Percentiles rank a stretch among this genome's conserved stretches.
Evolutionary conservation across 495 filamentous ascomycete genomes (phyloP).

Genomic region (Aspergillus sparsus): DNA sequence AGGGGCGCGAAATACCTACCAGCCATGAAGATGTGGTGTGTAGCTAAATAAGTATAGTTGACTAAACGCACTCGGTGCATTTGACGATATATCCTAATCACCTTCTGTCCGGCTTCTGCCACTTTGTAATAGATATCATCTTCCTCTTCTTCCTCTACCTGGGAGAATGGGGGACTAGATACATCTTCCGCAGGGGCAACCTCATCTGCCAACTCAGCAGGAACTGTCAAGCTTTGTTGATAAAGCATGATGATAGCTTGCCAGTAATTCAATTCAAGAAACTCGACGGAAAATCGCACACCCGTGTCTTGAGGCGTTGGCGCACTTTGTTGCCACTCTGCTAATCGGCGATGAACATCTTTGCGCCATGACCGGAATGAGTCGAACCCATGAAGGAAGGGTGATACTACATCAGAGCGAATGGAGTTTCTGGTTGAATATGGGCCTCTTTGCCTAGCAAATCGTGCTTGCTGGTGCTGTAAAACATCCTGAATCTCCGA

Average conservation of each 20-base stretch:
- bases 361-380: constrained; percentile 86
- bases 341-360: constrained; percentile 80
- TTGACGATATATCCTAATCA: constrained; percentile 86
- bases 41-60: constrained; percentile 96
- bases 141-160: constrained; percentile 76
- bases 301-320: constrained; percentile 77
- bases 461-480: constrained; percentile 79
- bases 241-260: constrained; percentile 98
- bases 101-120: constrained; percentile 90
- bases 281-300: constrained; percentile 81
- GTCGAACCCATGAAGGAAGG: constrained; percentile 80
- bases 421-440: constrained; percentile 68
- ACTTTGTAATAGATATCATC: constrained; percentile 90
- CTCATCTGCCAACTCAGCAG: constrained; percentile 78
- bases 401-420: constrained; percentile 75
- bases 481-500: constrained; percentile 94
- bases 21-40: constrained; percentile 96
- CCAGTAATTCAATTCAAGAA: constrained; percentile 95
- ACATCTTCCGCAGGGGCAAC: constrained; percentile 69
- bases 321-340: constrained; percentile 83
- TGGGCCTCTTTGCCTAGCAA: constrained; percentile 49
- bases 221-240: constrained; percentile 86
- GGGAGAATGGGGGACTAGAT: constrained; percentile 57
- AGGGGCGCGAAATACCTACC: constrained; percentile 45
- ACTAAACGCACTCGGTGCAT: constrained; percentile 85